A percentile compares a stretch with the other conserved stretches of the same genome.
Conservation (phyloP, 2,329 filamentous ascomycete genomes). For the Metarhizium rileyi region DNA sequence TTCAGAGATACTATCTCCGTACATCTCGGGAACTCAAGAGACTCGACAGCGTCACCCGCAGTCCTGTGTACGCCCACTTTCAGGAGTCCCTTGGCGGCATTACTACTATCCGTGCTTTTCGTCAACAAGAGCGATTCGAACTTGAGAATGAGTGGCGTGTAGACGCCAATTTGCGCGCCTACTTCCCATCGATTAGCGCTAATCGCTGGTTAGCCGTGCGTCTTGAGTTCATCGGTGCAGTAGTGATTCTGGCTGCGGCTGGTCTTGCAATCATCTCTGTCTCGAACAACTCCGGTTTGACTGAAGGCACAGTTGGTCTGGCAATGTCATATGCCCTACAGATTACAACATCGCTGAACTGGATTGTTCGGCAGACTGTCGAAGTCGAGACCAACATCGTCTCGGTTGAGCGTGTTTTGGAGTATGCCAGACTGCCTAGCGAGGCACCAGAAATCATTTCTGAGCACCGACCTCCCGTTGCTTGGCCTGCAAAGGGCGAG, state of each 20-base stretch:
- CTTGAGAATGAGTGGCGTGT: constrained; percentile 96
- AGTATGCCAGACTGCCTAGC: constrained; percentile 84
- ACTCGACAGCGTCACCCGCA: constrained; percentile 87
- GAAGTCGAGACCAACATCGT: constrained; percentile 99
- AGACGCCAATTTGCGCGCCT: constrained; percentile 87
- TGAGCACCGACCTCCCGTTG: constrained; percentile 73
- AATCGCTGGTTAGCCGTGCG: constrained; percentile 92
- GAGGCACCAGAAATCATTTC: constrained; percentile 93
- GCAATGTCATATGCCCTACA: constrained; percentile 96
- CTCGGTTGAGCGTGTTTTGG: constrained; percentile 91
- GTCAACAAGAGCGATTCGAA: constrained; percentile 78
- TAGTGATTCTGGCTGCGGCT: constrained; percentile 85
- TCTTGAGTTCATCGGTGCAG: constrained; percentile 86
- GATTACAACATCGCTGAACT: constrained; percentile 95
- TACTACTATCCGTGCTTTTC: constrained; percentile 90
- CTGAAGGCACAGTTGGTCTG: constrained; percentile 73
- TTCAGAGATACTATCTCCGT: constrained; percentile 92
- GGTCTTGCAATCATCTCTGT: constrained; percentile 76
- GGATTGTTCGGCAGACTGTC: constrained; percentile 97
- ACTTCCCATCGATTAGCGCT: constrained; percentile 91
- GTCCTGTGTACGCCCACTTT: constrained; percentile 96
- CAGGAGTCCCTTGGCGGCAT: constrained; percentile 93
- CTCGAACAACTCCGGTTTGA: constrained; percentile 51
- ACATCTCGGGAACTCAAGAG: constrained; percentile 95
- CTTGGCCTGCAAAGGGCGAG: constrained; percentile 84